Evolutionary conservation across 352 stramenopile species (phyloP), one percentile per base, ranked within the genome.

Genomic region (Saprolegnia diclina): DNA sequence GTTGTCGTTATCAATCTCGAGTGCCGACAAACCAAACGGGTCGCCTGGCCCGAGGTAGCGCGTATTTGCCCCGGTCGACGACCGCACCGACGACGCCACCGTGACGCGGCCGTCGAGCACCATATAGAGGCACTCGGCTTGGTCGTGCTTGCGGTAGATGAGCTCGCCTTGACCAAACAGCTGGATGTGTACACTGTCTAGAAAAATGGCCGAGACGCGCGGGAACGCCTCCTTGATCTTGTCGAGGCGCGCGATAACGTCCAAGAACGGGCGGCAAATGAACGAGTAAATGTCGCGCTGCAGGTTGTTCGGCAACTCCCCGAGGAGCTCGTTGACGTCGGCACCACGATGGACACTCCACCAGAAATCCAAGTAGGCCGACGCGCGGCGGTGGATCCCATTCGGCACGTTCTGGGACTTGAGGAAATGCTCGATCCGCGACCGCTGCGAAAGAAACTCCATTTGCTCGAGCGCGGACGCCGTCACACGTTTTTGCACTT

Each of bases 131-230:
- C 78, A 78, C 38, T 76, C 86, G 2, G 82, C 79, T 46, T 87
- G 87, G 55, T 90, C 80, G 7, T 79, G 77, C 57, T 85, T 74
- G 4, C 76, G 73, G 62, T 83, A 89, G 13, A 89, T 81, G n/a
- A 82, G 77, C 65, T 89, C 81, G 0, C 81, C 79, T 44, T 89
- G 81, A 0, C 81, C 78, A 44, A 83, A 87, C 5, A 89, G 66
- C 10, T 66, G 57, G 55, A 66, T 66, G 18, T 35, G n/a, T 4
- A 55, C 37, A 21, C 55, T 66, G 24, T 66, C 57, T 1, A 66
- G 40, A 16, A 66, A 66, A 6, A 66, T 42, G 11, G 19, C 26
- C 19, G 45, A 62, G 16, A 61, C 45, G 22, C 7, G 26, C 10
- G 21, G n/a, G 5, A 69, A 69, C 5, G 21, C 29, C 3, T 7